Evolutionary conservation across 768 basidiomycete species (phyloP), one percentile per base, ranked within the genome.

Genomic region (Galerina marginata): DNA sequence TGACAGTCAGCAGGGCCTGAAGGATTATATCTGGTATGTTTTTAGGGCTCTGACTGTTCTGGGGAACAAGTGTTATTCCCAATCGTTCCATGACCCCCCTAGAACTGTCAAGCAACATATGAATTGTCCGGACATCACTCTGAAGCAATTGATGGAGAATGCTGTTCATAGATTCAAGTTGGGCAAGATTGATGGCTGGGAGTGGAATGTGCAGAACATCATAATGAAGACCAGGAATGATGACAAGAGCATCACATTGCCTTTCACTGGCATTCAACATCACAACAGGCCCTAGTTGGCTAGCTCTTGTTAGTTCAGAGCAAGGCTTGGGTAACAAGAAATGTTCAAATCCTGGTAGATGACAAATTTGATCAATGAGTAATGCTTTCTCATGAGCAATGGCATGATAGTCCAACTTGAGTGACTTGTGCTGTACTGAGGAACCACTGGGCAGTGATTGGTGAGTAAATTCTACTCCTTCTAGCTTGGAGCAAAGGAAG

Each of bases 191-290:
- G 16, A 67, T 61, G 10, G 67, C 36, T 16, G 60, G 50, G 5
- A 60, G 42, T 11, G 59, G 53, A 23, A 38, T 45, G n/a, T 42
- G 48, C 0, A 20, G 38, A 11, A 60, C 46, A 16, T 55, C 45
- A 9, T 56, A 29, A 33, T 52, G 43, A 20, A 20, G 20, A 11
- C 43, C 44, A 2, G 47, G 57, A 10, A 50, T 42, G 6, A 67
- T 20, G 20, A 79, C 65, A 23, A 81, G 26, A 0, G 77, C 79
- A 58, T 81, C 77, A 42, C 77, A 81, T n/a, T 75, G 67, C 36
- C 23, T 54, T 9, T 33, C 25, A 56, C 68, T 63, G 23, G 71
- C 59, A 40, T 79, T 81, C 45, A 81, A 64, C 15, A 81, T 56
- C n/a, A 79, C 72, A n/a, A 77, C 69, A 5, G 76, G 75, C 2